Evolutionary conservation across 1,284 basidiomycete species (phyloP).

Genomic region (Fomitiporia mediterranea): DNA sequence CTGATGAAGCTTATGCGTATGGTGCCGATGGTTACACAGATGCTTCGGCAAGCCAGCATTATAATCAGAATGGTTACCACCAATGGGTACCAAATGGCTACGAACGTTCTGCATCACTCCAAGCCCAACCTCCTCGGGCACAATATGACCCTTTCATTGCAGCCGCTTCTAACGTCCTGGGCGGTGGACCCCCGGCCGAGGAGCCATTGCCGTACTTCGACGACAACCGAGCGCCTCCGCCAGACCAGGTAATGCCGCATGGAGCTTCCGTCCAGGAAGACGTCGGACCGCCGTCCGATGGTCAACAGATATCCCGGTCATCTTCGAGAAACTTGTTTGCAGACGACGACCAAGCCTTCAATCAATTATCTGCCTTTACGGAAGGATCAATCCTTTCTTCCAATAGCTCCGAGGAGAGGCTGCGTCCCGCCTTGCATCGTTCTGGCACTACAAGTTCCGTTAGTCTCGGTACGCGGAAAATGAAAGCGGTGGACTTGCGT

Average conservation of each 20-base stretch:
- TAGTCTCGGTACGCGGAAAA: conserved; percentile 60
- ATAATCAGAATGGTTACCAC: not conserved
- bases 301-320: not conserved
- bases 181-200: conserved; percentile 36
- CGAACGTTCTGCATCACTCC: not conserved
- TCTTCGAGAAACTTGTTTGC: not conserved
- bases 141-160: conserved; percentile 48
- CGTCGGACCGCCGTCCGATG: not conserved
- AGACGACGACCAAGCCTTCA: conserved; percentile 14
- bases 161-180: conserved; percentile 78
- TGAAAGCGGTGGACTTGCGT: conserved; percentile 79
- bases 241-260: not conserved
- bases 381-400: conserved; percentile 13
- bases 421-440: conserved; percentile 52
- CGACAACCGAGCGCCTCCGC: not conserved
- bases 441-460: conserved; percentile 54
- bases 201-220: not conserved
- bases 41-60: not conserved
- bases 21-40: not conserved
- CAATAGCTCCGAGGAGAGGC: conserved; percentile 17
- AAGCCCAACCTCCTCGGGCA: not conserved
- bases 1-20: conserved; percentile 1
- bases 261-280: not conserved
- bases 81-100: not conserved
- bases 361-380: conserved; percentile 2